Evolutionary conservation across 768 basidiomycete genomes (phyloP).

Genomic region (Mycena capillaripes): DNA sequence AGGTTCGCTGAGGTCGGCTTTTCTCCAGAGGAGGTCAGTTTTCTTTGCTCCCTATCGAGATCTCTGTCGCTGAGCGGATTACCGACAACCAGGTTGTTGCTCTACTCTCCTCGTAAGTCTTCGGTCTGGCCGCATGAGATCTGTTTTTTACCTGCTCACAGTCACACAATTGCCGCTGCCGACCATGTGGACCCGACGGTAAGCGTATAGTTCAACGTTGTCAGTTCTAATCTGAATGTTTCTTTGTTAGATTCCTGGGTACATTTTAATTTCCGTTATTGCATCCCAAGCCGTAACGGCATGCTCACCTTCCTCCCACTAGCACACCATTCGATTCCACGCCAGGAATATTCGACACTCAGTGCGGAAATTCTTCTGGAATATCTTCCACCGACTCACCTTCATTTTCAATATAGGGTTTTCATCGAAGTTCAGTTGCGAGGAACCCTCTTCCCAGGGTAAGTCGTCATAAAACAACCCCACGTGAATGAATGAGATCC

Average conservation of each 20-base stretch:
- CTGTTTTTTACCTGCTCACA: neutral
- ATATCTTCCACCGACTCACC: neutral
- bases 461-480: constrained; percentile 39
- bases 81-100: constrained; percentile 7
- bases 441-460: constrained; percentile 59
- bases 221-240: neutral
- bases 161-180: constrained; percentile 57
- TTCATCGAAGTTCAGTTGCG: constrained; percentile 61
- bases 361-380: neutral
- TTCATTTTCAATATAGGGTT: constrained; percentile 33
- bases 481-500: constrained; percentile 8
- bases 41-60: neutral
- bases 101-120: constrained; percentile 10
- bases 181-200: constrained; percentile 83
- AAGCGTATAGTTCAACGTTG: constrained; percentile 33
- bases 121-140: neutral
- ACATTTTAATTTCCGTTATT: neutral
- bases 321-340: constrained; percentile 19
- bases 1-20: constrained; percentile 20
- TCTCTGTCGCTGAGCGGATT: neutral
- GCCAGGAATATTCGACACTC: constrained; percentile 2
- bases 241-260: constrained; percentile 8
- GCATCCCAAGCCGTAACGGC: neutral
- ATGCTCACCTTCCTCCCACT: neutral
- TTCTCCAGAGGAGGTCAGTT: constrained; percentile 22